These are phyloP conservation scores for Ophiostoma tasmaniense DNA, from an alignment of 2,329 filamentous ascomycete genomes.

Conservation along the genomic window DNA sequence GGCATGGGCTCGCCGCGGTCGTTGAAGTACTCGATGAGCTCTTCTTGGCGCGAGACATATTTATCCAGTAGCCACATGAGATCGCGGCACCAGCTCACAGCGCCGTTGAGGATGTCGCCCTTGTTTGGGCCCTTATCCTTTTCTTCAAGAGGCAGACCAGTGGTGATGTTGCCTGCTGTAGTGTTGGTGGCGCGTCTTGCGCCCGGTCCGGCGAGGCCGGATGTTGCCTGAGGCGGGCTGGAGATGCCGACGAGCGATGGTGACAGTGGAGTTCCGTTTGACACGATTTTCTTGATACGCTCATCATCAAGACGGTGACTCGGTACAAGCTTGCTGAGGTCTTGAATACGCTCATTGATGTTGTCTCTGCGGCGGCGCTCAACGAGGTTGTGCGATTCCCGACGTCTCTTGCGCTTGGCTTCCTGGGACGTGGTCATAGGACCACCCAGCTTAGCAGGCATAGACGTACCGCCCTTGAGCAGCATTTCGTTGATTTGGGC, in stretches of 20 bases:
- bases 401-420: conserved; percentile 80
- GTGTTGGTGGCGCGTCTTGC: conserved; percentile 68
- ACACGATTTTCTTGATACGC: conserved; percentile 88
- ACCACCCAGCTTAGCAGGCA: conserved; percentile 72
- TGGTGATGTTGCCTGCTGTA: conserved; percentile 74
- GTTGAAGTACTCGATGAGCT: conserved; percentile 67
- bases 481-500: conserved; percentile 83
- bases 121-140: conserved; percentile 99
- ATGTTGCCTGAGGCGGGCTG: conserved; percentile 69
- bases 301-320: conserved; percentile 91
- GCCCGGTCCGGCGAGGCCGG: conserved; percentile 74
- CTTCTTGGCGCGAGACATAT: conserved; percentile 82
- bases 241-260: conserved; percentile 66
- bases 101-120: conserved; percentile 93
- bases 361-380: conserved; percentile 92
- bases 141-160: conserved; percentile 85
- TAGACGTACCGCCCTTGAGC: conserved; percentile 76
- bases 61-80: conserved; percentile 93
- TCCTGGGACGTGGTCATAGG: conserved; percentile 64
- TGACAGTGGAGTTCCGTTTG: conserved; percentile 84
- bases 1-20: conserved; percentile 68
- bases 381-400: conserved; percentile 93
- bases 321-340: conserved; percentile 87
- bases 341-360: conserved; percentile 97
- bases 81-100: conserved; percentile 94